Evolutionary conservation across 176 grass and related monocot genomes (phyloP).

Genomic region (Cenchrus fungigraminus): DNA sequence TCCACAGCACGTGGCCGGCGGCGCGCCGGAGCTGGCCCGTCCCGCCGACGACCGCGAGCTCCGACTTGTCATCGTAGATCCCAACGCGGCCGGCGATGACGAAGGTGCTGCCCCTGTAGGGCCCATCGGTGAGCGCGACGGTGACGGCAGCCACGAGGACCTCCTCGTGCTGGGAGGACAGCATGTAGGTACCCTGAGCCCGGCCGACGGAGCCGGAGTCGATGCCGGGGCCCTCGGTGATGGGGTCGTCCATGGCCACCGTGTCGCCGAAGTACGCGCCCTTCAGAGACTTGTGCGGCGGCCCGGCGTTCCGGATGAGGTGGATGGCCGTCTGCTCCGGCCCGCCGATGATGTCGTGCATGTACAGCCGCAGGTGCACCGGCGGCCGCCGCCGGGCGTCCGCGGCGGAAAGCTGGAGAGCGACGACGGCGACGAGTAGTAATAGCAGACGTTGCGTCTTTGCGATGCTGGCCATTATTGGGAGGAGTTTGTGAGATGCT

Average conservation of each 20-base stretch:
- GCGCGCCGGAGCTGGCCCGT: neutral
- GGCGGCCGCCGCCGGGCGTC: neutral
- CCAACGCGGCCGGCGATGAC: neutral
- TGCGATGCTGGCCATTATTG: neutral
- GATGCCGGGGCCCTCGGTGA: conserved; percentile 9
- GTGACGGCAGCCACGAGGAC: conserved; percentile 9
- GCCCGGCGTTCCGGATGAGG: neutral
- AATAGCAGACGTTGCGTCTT: neutral
- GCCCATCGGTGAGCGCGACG: neutral
- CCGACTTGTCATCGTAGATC: neutral
- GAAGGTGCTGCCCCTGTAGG: neutral
- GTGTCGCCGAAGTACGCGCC: conserved; percentile 34
- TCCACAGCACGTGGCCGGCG: neutral
- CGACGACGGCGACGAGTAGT: neutral
- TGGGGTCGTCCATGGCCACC: conserved; percentile 34
- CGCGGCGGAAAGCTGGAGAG: neutral
- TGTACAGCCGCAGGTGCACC: conserved; percentile 9
- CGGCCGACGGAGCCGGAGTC: neutral
- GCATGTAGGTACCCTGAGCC: conserved; percentile 38
- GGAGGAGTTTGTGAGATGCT: neutral
- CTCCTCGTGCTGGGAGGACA: neutral
- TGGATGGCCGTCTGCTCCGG: conserved; percentile 10
- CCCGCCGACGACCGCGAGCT: neutral
- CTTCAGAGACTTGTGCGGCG: neutral
- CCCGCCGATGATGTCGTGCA: conserved; percentile 19